phyloP scores from a whole-genome alignment of 257 asterid genomes.

The Gentiana dahurica region DNA sequence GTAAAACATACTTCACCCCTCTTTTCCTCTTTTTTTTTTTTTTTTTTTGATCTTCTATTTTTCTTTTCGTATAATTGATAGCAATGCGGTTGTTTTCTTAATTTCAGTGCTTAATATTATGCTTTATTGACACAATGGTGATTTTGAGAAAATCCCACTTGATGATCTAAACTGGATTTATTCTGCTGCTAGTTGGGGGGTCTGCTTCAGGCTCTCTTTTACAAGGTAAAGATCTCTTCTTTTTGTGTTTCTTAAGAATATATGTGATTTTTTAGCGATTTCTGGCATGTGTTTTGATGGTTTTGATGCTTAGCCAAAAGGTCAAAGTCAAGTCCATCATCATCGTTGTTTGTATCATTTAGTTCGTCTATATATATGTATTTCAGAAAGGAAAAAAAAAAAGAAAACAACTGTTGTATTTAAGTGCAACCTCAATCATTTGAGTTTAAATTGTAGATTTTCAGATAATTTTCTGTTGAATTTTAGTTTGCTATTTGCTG shows the following conservation, averaged over 20 bases:
- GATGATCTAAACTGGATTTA: too few species aligned
- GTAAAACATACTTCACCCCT: not conserved
- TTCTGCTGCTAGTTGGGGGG: not conserved
- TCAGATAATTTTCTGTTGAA: not conserved
- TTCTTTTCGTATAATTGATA: not conserved
- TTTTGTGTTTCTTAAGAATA: too few species aligned
- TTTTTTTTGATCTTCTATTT: not conserved
- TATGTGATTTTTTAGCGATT: too few species aligned
- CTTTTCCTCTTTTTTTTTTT: not conserved
- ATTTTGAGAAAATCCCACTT: not conserved
- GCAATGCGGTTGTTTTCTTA: not conserved
- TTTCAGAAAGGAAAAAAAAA: too few species aligned
- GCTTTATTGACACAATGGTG: not conserved
- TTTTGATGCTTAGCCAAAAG: too few species aligned
- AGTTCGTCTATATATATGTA: too few species aligned
- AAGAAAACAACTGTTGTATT: too few species aligned
- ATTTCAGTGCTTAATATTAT: conserved; percentile 1
- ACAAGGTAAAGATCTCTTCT: not conserved
- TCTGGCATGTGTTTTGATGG: too few species aligned
- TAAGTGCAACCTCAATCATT: too few species aligned
- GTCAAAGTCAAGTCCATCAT: too few species aligned
- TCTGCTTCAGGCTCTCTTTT: not conserved
- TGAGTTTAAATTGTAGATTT: not conserved
- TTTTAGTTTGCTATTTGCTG: not conserved
- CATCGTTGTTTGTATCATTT: too few species aligned